phyloP scores from a whole-genome alignment of 2,329 filamentous ascomycete species.

The Niveomyces coronatus region DNA sequence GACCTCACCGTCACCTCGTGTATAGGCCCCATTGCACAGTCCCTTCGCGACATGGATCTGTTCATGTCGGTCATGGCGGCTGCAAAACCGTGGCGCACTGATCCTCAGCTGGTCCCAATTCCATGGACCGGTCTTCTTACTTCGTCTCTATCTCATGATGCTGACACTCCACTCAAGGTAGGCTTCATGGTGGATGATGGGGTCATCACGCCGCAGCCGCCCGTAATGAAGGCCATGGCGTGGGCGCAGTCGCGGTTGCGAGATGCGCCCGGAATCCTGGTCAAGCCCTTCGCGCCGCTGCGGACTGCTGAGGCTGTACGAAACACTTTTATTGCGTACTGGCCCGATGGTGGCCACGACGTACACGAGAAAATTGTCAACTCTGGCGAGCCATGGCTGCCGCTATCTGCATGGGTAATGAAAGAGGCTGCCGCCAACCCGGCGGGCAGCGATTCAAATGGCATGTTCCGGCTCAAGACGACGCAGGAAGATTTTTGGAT shows the following conservation, averaged over 20 bases:
- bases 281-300: constrained; percentile 26
- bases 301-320: constrained; percentile 19
- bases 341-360: constrained; percentile 30
- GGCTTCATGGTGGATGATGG: constrained; percentile 32
- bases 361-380: constrained; percentile 22
- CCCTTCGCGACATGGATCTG: constrained; percentile 24
- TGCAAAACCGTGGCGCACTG: constrained; percentile 18
- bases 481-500: constrained; percentile 22
- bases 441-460: constrained; percentile 13
- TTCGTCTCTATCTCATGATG: background rate
- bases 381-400: constrained; percentile 33
- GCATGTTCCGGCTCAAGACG: constrained; percentile 17
- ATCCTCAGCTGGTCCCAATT: constrained; percentile 22
- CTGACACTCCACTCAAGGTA: constrained; percentile 22
- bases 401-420: constrained; percentile 31
- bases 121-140: constrained; percentile 21
- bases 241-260: constrained; percentile 22
- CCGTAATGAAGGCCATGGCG: constrained; percentile 23
- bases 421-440: constrained; percentile 19
- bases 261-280: constrained; percentile 14
- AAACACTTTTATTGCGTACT: constrained; percentile 32
- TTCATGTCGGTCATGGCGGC: constrained; percentile 19
- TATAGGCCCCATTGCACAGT: constrained; percentile 23
- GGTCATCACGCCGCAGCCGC: constrained; percentile 26
- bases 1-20: constrained; percentile 26